Evolutionary conservation across 441 rosid species (phyloP).

Genomic region (Populus hybrid): DNA sequence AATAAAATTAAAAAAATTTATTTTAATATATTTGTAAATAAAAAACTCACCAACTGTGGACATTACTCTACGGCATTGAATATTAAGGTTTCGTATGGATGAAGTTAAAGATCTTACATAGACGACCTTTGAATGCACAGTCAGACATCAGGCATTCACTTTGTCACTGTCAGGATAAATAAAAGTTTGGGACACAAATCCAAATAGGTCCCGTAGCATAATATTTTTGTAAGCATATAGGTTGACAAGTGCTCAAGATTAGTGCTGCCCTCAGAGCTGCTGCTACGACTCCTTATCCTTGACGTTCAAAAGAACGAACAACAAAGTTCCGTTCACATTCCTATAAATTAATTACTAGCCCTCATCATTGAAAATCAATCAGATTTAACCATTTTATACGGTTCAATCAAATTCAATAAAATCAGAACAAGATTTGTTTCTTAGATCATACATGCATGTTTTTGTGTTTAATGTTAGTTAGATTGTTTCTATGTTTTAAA

Average conservation of each 20-base stretch:
- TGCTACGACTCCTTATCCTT: neutral
- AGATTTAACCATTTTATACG: neutral
- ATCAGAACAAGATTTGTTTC: neutral
- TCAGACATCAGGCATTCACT: neutral
- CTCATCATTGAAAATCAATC: neutral
- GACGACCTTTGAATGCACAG: slow-evolving; percentile 4
- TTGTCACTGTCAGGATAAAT: slow-evolving; percentile 9
- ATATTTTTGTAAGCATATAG: neutral
- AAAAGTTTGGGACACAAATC: neutral
- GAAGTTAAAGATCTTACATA: slow-evolving; percentile 19
- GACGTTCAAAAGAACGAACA: neutral
- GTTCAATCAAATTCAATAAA: neutral
- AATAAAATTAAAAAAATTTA: too few relatives aligned
- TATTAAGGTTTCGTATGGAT: slow-evolving; percentile 14
- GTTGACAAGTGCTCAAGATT: neutral
- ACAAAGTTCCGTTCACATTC: neutral
- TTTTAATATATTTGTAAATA: too few relatives aligned
- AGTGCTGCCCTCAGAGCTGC: neutral
- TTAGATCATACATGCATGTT: too few relatives aligned
- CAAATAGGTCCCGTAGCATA: neutral
- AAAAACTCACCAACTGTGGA: too few relatives aligned
- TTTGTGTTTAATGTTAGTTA: neutral
- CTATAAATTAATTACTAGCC: neutral
- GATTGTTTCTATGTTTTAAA: too few relatives aligned
- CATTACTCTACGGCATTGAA: neutral